Base-by-base conservation (phyloP, 345 rosid species). In the Tarenaya hassleriana region DNA sequence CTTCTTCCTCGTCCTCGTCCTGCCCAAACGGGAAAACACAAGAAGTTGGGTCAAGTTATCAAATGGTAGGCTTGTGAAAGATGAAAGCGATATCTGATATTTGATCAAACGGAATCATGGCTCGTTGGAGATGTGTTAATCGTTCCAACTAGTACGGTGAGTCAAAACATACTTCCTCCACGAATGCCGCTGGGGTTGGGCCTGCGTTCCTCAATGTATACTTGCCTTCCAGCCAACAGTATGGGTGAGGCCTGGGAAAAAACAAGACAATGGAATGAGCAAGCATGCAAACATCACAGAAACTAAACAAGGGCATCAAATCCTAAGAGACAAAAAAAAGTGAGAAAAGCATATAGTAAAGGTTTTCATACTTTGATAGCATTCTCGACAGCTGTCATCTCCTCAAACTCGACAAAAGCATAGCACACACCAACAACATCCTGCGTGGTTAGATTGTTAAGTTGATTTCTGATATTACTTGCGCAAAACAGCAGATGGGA, bases 401-500 rank as follows among this genome's bases (percentile, higher is more conserved):
- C 98, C 78, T 88, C 98, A 58, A 77, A 92, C 77, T 92, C 98
- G 18, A 92, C 96, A 63, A 88, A 92, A 10, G 98, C 98, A 66
- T 85, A 92, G 77, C 96, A 92, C 34, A 85, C 86, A 20, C 96
- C 98, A 53, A 81, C 60, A 58, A 79, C 81, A 73, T 92, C 98
- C 98, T 86, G 78, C 73, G 68, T 15, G 33, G 39, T 47, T 29
- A 15, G 46, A 33, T 60, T 46, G 0, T 1, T 7, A 52, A 47
- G 41, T 52, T 20, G 21, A 5, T 53, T 8, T 19, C 39, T 51
- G 32, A 14, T 19, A 19, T 38, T 32, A 37, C 16, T 37, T 14
- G 0, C 3, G 24, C 1, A 15, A 46, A 46, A 4, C 19, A 3
- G 9, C 20, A 15, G 9, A 8, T 0, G 8, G 24, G 1, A 35